These are phyloP conservation scores for Solanum chilense DNA, from an alignment of 257 asterid species.

Conservation along the genomic window DNA sequence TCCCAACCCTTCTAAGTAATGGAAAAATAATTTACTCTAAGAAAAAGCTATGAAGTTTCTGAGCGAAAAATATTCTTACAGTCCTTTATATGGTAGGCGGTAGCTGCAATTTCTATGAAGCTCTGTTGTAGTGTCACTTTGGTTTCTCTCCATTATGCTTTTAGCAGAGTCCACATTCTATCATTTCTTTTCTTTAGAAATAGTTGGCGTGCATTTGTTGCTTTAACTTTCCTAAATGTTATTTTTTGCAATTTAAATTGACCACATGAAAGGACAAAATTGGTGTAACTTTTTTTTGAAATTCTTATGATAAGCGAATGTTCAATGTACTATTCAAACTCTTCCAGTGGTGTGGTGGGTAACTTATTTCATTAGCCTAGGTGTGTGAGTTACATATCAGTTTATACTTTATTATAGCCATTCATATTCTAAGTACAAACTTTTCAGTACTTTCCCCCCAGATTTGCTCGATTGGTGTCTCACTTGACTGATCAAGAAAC, in stretches of 20 bases:
- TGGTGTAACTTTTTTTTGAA: not conserved
- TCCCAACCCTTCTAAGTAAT: not conserved
- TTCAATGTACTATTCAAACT: not conserved
- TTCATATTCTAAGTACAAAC: not conserved
- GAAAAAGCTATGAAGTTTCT: not conserved
- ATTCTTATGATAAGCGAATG: not conserved
- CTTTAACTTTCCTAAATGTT: not conserved
- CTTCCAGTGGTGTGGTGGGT: not conserved
- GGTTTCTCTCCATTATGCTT: not conserved
- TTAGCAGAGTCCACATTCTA: not conserved
- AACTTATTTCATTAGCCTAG: not conserved
- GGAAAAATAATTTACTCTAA: not conserved
- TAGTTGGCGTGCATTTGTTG: not conserved
- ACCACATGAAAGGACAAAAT: not conserved
- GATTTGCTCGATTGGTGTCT: constrained; percentile 15
- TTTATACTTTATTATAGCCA: not conserved
- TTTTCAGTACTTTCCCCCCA: constrained; percentile 64
- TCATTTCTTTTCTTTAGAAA: not conserved
- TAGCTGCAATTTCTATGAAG: not conserved
- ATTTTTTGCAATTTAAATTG: not conserved
- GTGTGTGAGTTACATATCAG: not conserved
- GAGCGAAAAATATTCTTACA: not conserved
- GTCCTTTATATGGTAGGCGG: not conserved
- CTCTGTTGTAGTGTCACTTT: not conserved
- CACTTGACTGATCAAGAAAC: constrained; percentile 22